phyloP scores from a whole-genome alignment of 208 protist genomes.

The Trypanosoma brucei region DNA sequence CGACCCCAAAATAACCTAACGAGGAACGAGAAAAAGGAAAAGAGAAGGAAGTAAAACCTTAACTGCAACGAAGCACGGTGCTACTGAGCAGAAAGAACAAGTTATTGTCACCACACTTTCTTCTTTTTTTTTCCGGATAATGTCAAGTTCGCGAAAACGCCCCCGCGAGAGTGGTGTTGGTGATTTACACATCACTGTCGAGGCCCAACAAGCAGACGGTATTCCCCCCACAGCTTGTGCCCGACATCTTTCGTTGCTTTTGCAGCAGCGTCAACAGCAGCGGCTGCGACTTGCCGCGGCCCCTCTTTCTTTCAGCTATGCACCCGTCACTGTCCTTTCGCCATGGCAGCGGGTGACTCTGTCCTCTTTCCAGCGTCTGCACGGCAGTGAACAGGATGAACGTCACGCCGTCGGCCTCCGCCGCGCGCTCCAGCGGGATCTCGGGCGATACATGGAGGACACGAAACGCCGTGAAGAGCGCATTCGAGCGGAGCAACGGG shows the following conservation, averaged over 20 bases:
- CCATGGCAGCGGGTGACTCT: slow-evolving; percentile 62
- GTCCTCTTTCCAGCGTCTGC: slow-evolving; percentile 33
- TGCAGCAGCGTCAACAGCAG: not conserved
- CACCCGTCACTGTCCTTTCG: slow-evolving; percentile 39
- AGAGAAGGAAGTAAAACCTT: not conserved
- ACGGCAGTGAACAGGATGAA: slow-evolving; percentile 16
- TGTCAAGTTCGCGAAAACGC: not conserved
- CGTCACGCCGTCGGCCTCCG: slow-evolving; percentile 19
- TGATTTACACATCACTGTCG: not conserved
- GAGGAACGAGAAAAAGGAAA: too few relatives aligned
- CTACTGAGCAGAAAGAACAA: too few relatives aligned
- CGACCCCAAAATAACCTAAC: too few relatives aligned
- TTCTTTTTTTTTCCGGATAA: not conserved
- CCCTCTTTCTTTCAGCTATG: slow-evolving; percentile 33
- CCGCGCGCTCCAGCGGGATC: slow-evolving; percentile 33
- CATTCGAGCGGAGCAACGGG: slow-evolving; percentile 46
- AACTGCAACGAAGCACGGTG: not conserved
- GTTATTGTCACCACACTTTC: not conserved
- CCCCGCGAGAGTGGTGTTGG: not conserved
- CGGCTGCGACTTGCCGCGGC: slow-evolving; percentile 11
- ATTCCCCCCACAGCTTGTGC: not conserved
- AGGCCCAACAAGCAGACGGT: not conserved
- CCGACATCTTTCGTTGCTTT: not conserved
- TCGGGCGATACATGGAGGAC: slow-evolving; percentile 48
- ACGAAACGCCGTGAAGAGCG: slow-evolving; percentile 39